Evolutionary conservation across 208 protist genomes (phyloP).

Genomic region (Crithidia sp.): DNA sequence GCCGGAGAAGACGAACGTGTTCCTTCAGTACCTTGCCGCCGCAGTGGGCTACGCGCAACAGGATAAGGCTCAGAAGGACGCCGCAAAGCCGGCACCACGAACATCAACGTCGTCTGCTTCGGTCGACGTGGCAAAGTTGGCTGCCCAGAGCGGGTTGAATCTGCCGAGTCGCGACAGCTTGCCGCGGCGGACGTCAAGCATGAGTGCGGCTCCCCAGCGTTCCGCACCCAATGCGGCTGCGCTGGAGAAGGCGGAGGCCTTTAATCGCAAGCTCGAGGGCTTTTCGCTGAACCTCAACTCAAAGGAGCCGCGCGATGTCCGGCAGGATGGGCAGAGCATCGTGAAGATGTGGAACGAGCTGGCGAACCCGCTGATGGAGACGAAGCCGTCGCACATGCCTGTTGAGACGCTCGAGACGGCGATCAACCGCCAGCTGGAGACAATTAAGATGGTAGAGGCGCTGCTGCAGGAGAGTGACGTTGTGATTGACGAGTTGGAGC

Average conservation of each 20-base stretch:
- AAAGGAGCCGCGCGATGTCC: conserved; percentile 33
- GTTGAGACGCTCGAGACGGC: conserved; percentile 75
- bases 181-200: conserved; percentile 34
- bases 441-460: conserved; percentile 56
- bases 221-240: conserved; percentile 5
- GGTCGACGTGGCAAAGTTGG: background rate
- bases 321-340: conserved; percentile 60
- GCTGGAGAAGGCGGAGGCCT: conserved; percentile 30
- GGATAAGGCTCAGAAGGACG: conserved; percentile 57
- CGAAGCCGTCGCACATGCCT: conserved; percentile 59
- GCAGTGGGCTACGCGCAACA: conserved; percentile 82
- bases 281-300: conserved; percentile 68
- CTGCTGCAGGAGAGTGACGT: conserved; percentile 69
- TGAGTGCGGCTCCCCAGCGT: background rate
- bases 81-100: conserved; percentile 4
- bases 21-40: conserved; percentile 82
- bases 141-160: background rate
- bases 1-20: conserved; percentile 89
- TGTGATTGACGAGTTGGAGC: conserved; percentile 65
- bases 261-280: conserved; percentile 61
- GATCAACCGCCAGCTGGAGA: conserved; percentile 80
- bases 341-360: conserved; percentile 84
- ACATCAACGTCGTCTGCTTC: conserved; percentile 9
- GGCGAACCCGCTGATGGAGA: conserved; percentile 40
- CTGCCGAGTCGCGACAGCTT: conserved; percentile 31